Percentiles rank a stretch among this genome's conserved stretches.
Conservation (phyloP, 257 asterid genomes). For the Eustoma russellianum region DNA sequence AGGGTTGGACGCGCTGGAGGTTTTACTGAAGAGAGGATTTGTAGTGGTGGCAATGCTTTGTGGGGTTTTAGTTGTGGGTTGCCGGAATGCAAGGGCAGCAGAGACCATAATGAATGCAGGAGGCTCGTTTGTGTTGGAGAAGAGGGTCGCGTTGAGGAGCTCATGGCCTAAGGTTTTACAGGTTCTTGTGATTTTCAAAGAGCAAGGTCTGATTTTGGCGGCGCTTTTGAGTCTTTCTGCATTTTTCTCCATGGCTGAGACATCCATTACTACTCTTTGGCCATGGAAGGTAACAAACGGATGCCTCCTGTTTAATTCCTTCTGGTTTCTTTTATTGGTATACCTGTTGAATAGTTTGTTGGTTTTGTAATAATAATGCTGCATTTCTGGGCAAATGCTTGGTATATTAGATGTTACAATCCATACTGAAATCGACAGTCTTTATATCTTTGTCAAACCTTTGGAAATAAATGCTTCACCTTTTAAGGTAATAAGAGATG, state of each 20-base stretch:
- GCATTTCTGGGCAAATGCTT: neutral
- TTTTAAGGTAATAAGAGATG: too few species aligned
- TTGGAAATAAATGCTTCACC: too few species aligned
- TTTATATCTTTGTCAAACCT: too few species aligned
- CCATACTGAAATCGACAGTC: too few species aligned
- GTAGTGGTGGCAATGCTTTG: conserved; percentile 47
- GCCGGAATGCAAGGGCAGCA: conserved; percentile 59
- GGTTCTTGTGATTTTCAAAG: conserved; percentile 63
- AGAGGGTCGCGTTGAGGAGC: conserved; percentile 48
- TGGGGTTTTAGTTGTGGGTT: conserved; percentile 38
- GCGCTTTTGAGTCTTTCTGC: conserved; percentile 88
- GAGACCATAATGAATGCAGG: conserved; percentile 46
- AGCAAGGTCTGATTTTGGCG: conserved; percentile 86
- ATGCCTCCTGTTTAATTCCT: neutral
- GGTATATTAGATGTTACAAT: neutral
- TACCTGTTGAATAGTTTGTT: too few species aligned
- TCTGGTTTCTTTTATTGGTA: neutral
- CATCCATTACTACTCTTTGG: conserved; percentile 98
- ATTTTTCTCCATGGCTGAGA: conserved; percentile 97
- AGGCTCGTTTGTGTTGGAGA: conserved; percentile 43
- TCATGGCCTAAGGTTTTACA: conserved; percentile 83
- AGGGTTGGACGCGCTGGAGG: conserved; percentile 16
- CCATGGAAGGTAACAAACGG: conserved; percentile 83
- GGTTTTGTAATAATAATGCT: neutral
- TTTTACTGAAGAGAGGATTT: conserved; percentile 33